These are phyloP conservation scores for Amphirosellinia nigrospora DNA, from an alignment of 495 filamentous ascomycete genomes.

Conservation along the genomic window DNA sequence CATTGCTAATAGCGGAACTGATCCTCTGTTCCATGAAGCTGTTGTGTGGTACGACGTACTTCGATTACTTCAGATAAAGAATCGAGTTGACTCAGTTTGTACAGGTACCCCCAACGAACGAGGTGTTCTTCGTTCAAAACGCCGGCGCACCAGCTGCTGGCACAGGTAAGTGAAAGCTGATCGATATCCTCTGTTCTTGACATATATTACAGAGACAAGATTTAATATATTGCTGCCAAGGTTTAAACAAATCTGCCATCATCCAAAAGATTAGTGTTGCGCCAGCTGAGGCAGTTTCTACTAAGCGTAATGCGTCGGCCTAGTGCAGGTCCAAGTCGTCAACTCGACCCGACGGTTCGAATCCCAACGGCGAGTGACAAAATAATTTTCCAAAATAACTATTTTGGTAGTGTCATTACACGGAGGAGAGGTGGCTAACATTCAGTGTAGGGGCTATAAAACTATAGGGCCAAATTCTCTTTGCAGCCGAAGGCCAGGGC, in stretches of 20 bases:
- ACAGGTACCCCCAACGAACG: slow-evolving; percentile 48
- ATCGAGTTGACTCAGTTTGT: slow-evolving; percentile 8
- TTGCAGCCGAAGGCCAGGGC: slow-evolving; percentile 56
- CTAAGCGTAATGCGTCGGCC: slow-evolving; percentile 46
- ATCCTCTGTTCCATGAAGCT: slow-evolving; percentile 60
- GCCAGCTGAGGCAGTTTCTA: slow-evolving; percentile 47
- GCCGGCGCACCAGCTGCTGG: slow-evolving; percentile 52
- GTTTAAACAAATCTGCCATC: slow-evolving; percentile 57
- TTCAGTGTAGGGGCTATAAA: slow-evolving; percentile 51
- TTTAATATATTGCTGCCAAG: not conserved
- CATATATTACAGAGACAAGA: not conserved
- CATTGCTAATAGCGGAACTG: slow-evolving; percentile 43
- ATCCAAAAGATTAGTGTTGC: slow-evolving; percentile 56
- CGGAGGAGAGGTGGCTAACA: not conserved
- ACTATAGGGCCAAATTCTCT: slow-evolving; percentile 55
- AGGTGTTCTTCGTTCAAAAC: slow-evolving; percentile 61
- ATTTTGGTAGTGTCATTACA: not conserved
- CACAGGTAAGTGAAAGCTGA: slow-evolving; percentile 38
- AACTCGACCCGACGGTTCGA: slow-evolving; percentile 48
- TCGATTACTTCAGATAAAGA: slow-evolving; percentile 29
- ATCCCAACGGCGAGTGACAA: slow-evolving; percentile 61
- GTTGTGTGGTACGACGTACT: slow-evolving; percentile 50
- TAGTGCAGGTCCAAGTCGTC: slow-evolving; percentile 47
- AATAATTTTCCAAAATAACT: not conserved
- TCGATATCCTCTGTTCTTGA: not conserved